Percentiles rank a stretch among this genome's conserved stretches.
Conservation (phyloP, 495 filamentous ascomycete genomes). For the Annulohypoxylon bovei region DNA sequence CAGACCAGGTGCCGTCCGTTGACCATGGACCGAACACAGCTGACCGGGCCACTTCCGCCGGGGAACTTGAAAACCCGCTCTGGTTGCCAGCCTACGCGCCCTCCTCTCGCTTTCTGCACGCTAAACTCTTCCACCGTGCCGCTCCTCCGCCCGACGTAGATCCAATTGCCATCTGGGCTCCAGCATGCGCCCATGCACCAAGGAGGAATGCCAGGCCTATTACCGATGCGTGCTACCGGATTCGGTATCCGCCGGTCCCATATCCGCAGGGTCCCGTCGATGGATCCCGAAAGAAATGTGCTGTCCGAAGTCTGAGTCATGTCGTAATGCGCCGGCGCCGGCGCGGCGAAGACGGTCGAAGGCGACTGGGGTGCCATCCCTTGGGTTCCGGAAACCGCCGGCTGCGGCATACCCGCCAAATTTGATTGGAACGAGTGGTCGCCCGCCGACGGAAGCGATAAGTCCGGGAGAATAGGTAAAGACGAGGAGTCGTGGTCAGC, state of each 20-base stretch:
- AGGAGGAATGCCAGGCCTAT: constrained; percentile 77
- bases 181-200: constrained; percentile 99
- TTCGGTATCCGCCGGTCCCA: constrained; percentile 87
- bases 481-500: constrained; percentile 27
- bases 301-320: constrained; percentile 64
- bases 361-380: constrained; percentile 42
- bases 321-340: constrained; percentile 48
- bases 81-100: constrained; percentile 61
- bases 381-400: constrained; percentile 2
- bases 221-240: constrained; percentile 80
- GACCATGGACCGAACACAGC: constrained; percentile 85
- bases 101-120: constrained; percentile 78
- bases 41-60: constrained; percentile 86
- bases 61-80: constrained; percentile 91
- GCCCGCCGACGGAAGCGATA: constrained; percentile 5
- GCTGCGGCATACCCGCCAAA: constrained; percentile 3
- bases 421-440: constrained; percentile 22
- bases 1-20: constrained; percentile 95
- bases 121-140: constrained; percentile 95
- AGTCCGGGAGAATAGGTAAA: constrained; percentile 35
- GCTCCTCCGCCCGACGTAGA: constrained; percentile 93
- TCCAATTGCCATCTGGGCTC: constrained; percentile 94
- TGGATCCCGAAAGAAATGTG: constrained; percentile 86
- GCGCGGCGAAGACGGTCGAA: constrained; percentile 43
- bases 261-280: constrained; percentile 87